Conservation (phyloP, 2,329 filamentous ascomycete genomes). For the Coleophoma cylindrospora region DNA sequence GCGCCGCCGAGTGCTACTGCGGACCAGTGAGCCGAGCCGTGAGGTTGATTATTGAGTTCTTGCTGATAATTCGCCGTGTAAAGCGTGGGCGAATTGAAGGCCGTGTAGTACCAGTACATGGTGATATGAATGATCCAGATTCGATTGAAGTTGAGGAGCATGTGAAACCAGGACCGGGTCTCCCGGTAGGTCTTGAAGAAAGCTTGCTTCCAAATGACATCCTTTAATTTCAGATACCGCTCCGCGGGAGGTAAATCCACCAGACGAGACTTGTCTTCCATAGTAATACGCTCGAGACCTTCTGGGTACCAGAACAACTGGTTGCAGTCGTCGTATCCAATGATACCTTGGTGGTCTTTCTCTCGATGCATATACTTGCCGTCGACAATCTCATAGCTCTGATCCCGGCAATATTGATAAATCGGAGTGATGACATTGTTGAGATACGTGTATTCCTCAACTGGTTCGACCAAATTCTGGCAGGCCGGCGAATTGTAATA, state of each 20-base stretch:
- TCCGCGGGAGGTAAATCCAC: slow-evolving; percentile 87
- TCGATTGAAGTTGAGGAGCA: slow-evolving; percentile 97
- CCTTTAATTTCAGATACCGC: slow-evolving; percentile 85
- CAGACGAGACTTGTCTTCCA: slow-evolving; percentile 90
- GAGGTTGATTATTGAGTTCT: slow-evolving; percentile 72
- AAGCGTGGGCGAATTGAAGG: slow-evolving; percentile 82
- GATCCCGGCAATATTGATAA: slow-evolving; percentile 91
- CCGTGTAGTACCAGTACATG: slow-evolving; percentile 96
- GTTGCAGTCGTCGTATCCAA: slow-evolving; percentile 98
- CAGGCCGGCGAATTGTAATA: slow-evolving; percentile 92
- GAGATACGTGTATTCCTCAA: slow-evolving; percentile 92
- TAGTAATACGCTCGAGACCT: slow-evolving; percentile 87
- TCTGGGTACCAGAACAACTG: slow-evolving; percentile 99
- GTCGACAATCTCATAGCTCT: slow-evolving; percentile 93
- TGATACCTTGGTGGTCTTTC: slow-evolving; percentile 85
- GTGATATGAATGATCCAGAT: slow-evolving; percentile 97
- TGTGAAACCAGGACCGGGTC: slow-evolving; percentile 94
- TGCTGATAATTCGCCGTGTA: slow-evolving; percentile 77
- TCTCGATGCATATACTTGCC: slow-evolving; percentile 96
- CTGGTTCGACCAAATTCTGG: slow-evolving; percentile 83
- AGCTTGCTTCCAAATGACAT: slow-evolving; percentile 96
- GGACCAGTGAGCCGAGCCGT: slow-evolving; percentile 69
- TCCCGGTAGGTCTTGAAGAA: slow-evolving; percentile 99
- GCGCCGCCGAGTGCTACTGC: slow-evolving; percentile 82
- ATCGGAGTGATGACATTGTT: slow-evolving; percentile 94